Percentiles rank a stretch among this genome's conserved stretches.
These are phyloP conservation scores for Microbotryum scabiosae DNA, from an alignment of 1,284 basidiomycete genomes.

Conservation along the genomic window DNA sequence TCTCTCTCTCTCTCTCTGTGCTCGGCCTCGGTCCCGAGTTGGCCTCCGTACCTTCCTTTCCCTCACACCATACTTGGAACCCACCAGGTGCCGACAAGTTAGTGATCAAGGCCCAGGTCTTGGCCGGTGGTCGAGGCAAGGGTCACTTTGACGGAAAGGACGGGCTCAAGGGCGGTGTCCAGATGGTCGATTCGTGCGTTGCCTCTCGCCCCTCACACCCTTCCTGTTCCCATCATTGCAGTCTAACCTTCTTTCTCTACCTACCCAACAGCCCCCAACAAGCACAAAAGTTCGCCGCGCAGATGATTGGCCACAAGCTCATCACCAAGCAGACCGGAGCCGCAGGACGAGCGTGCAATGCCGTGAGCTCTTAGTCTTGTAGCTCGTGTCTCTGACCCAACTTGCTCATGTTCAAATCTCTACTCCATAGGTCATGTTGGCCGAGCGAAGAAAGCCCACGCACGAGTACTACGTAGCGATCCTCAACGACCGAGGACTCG, in stretches of 20 bases:
- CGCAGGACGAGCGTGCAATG: conserved; percentile 81
- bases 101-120: conserved; percentile 97
- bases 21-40: neutral
- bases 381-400: neutral
- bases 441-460: conserved; percentile 82
- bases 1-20: neutral
- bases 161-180: conserved; percentile 95
- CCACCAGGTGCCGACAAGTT: conserved; percentile 55
- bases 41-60: neutral
- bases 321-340: conserved; percentile 99
- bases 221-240: no score
- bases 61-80: neutral
- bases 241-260: neutral
- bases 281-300: conserved; percentile 73
- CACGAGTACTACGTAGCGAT: conserved; percentile 99
- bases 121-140: conserved; percentile 97
- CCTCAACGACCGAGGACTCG: conserved; percentile 84
- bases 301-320: conserved; percentile 93
- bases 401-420: neutral
- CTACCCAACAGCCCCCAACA: conserved; percentile 61
- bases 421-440: conserved; percentile 79
- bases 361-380: neutral
- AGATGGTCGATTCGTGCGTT: conserved; percentile 77
- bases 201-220: neutral
- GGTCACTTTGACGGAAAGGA: conserved; percentile 76